Evolutionary conservation across 306 rosid species (phyloP).

Genomic region (Dicorynia guianensis): DNA sequence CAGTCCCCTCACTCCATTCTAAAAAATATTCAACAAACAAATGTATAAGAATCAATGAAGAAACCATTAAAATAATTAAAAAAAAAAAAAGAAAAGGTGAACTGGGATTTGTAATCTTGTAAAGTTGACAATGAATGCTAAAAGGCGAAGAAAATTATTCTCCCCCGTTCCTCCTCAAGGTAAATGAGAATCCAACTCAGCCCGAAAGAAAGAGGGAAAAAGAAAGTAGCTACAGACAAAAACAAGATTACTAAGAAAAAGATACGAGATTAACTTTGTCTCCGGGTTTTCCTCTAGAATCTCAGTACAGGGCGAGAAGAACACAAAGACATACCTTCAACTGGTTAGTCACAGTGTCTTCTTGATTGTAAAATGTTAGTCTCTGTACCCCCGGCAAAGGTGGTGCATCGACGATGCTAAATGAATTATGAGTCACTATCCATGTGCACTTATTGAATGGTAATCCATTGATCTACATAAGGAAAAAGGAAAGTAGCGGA

Average conservation of each 20-base stretch:
- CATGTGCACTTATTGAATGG: slow-evolving; percentile 96
- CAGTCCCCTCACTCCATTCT: slow-evolving; percentile 99
- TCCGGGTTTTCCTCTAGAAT: not conserved
- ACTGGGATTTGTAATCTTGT: not conserved
- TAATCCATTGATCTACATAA: slow-evolving; percentile 75
- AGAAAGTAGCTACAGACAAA: not conserved
- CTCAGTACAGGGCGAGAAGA: not conserved
- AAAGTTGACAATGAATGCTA: slow-evolving; percentile 5
- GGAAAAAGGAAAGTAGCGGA: slow-evolving; percentile 28
- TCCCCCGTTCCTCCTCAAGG: not conserved
- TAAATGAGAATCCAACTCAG: slow-evolving; percentile 3
- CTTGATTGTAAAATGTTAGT: slow-evolving; percentile 91
- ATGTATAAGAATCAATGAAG: slow-evolving; percentile 17
- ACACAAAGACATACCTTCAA: slow-evolving; percentile 67
- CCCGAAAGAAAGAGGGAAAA: not conserved
- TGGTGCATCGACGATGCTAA: slow-evolving; percentile 92
- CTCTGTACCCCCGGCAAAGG: slow-evolving; percentile 84
- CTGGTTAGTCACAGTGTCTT: slow-evolving; percentile 89
- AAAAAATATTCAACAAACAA: slow-evolving; percentile 41
- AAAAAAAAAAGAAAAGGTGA: not conserved
- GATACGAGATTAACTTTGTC: slow-evolving; percentile 6
- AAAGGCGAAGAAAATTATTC: slow-evolving; percentile 1
- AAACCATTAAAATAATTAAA: not conserved
- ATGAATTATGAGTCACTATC: slow-evolving; percentile 93
- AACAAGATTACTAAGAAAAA: not conserved